A percentile compares a stretch with the other conserved stretches of the same genome.
Evolutionary conservation across 495 filamentous ascomycete genomes (phyloP).

Genomic region (Neurospora sp.): DNA sequence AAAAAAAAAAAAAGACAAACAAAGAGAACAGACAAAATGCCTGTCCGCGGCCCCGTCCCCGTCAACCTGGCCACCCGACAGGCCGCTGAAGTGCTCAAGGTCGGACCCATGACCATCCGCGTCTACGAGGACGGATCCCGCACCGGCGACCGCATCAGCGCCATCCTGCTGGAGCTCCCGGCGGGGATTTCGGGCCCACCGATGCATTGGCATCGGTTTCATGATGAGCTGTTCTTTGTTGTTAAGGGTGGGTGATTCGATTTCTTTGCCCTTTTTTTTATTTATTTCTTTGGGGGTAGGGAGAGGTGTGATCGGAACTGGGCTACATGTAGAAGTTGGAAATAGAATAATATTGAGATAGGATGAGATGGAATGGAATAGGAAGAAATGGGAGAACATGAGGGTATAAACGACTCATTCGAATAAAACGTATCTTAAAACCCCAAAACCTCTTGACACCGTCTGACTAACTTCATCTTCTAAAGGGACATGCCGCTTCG

Average conservation of each 20-base stretch:
- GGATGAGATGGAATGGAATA: background rate
- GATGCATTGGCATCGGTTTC: constrained; percentile 34
- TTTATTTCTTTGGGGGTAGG: background rate
- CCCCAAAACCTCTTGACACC: background rate
- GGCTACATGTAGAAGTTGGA: no score
- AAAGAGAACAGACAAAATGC: constrained; percentile 11
- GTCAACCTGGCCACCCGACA: constrained; percentile 17
- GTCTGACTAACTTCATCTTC: background rate
- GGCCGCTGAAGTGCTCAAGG: constrained; percentile 16
- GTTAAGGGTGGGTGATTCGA: constrained; percentile 29
- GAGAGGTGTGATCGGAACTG: background rate
- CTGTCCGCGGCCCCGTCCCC: constrained; percentile 17
- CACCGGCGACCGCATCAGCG: constrained; percentile 39
- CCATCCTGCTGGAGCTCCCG: constrained; percentile 36
- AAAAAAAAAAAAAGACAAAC: background rate
- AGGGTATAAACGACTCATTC: background rate
- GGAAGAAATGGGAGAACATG: background rate
- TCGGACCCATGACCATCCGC: constrained; percentile 23
- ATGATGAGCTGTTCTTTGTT: constrained; percentile 47
- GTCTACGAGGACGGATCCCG: constrained; percentile 24
- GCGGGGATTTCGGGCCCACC: constrained; percentile 37
- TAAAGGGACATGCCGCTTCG: constrained; percentile 20
- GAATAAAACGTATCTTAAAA: background rate
- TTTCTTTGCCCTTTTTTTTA: no score
- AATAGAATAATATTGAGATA: no score